Percentiles rank a stretch among this genome's conserved stretches.
Conservation (phyloP, 2,329 filamentous ascomycete genomes). For the Aspergillus brasiliensis region DNA sequence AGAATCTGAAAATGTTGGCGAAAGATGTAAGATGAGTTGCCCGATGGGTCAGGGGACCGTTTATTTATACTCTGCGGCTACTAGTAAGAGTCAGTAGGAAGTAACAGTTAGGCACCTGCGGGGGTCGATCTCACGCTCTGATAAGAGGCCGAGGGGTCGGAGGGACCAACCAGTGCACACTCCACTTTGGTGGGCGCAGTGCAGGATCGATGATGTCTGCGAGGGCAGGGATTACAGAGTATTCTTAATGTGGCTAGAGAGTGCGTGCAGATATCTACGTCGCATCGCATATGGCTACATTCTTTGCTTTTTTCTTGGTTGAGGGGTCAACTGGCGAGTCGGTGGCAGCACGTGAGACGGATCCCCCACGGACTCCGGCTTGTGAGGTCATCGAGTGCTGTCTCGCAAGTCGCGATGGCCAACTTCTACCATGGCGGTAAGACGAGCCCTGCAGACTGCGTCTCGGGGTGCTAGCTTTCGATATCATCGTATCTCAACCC, state of each 20-base stretch:
- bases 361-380: not conserved
- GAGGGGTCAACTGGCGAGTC: not conserved
- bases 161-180: too few species aligned
- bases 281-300: too few species aligned
- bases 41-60: not conserved
- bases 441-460: slow-evolving; percentile 16
- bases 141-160: too few species aligned
- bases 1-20: too few species aligned
- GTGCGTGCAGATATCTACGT: too few species aligned
- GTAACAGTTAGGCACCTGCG: too few species aligned
- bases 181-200: too few species aligned
- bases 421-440: slow-evolving; percentile 24
- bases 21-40: not conserved
- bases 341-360: not conserved
- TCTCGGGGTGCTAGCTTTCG: slow-evolving; percentile 14
- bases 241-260: too few species aligned
- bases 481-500: not conserved
- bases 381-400: slow-evolving; percentile 7
- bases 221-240: too few species aligned
- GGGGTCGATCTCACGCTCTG: too few species aligned
- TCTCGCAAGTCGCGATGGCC: slow-evolving; percentile 21
- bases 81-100: not conserved
- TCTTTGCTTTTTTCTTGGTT: too few species aligned
- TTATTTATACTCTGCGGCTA: not conserved
- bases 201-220: too few species aligned